A percentile compares a stretch with the other conserved stretches of the same genome.
Evolutionary conservation across 495 filamentous ascomycete species (phyloP).

Genomic region (Cercophora sp.): DNA sequence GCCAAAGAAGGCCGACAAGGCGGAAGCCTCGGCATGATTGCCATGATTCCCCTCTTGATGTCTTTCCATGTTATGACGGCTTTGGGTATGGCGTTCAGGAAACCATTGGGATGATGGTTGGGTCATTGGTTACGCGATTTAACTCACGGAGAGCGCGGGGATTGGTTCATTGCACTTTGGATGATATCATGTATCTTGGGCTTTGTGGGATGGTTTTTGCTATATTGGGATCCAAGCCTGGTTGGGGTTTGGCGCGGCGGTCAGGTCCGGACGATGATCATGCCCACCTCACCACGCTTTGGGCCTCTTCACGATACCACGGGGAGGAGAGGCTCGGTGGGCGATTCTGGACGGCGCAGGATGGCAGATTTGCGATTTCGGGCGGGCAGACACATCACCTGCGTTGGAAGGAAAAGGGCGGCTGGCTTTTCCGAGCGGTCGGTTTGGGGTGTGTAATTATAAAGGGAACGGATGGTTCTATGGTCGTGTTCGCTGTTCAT

Average conservation of each 20-base stretch:
- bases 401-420: conserved; percentile 2
- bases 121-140: conserved; percentile 8
- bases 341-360: conserved; percentile 3
- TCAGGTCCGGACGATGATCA: too few species aligned
- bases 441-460: conserved; percentile 27
- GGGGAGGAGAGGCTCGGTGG: background rate
- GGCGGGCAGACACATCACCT: background rate
- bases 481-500: background rate
- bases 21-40: conserved; percentile 26
- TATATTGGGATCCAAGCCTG: background rate
- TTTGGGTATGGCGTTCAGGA: conserved; percentile 21
- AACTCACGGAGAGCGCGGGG: conserved; percentile 6
- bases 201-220: conserved; percentile 6
- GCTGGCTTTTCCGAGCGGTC: conserved; percentile 3
- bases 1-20: conserved; percentile 55
- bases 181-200: background rate
- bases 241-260: background rate
- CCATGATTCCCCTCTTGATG: conserved; percentile 14
- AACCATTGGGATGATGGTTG: conserved; percentile 6
- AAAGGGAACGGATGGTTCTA: conserved; percentile 14
- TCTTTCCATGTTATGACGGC: conserved; percentile 9
- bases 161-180: background rate
- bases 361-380: background rate
- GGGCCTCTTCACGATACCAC: too few species aligned
- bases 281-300: too few species aligned